Base-by-base conservation (phyloP, 352 stramenopile genomes). In the Phytophthora citricola region DNA sequence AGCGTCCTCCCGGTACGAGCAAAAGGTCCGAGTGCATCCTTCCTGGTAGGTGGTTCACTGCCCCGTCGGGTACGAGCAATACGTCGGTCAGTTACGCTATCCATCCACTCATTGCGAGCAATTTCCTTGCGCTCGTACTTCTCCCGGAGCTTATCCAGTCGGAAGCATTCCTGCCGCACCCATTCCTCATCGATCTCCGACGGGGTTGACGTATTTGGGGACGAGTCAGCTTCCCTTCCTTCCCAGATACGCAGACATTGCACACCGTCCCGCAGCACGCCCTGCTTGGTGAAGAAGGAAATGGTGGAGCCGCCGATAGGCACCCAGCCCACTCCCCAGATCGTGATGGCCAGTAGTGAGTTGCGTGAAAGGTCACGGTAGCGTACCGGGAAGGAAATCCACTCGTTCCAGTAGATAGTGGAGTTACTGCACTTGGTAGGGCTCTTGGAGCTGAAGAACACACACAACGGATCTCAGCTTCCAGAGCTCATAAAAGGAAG, bases 121-220 rank as follows among this genome's bases (percentile, higher is more conserved):
- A 97, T 93, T 45, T 96, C 84, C 32, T 93, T 93, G 53, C 90
- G 89, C 34, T 95, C 90, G 71, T 96, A 97, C 66, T 90, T 91
- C 60, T 98, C 91, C 9, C 86, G 81, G 2, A 92, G 82, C 62
- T 97, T 96, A 71, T 95, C 86, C 31, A 96, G 77, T 24, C 87
- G 84, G 31, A 93, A 95, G 32, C 79, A 89, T 53, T 97, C 80
- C 43, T 93, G 83, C 12, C 75, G 63, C 12, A 79, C 60, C 83
- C 84, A 94, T 43, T 92, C 82, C 49, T 91, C 84, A 53, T 90
- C 71, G 15, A 92, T 76, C 56, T 94, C 88, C 7, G 78, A 91
- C 0, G 86, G 83, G 40, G 88, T 96, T 20, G 73, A 57, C 5
- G 85, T 86, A 32, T 66, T 65, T 3, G 85, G 78, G 20, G 84